phyloP scores from a whole-genome alignment of 2,329 filamentous ascomycete species.

The Trichoderma cornu-damae region DNA sequence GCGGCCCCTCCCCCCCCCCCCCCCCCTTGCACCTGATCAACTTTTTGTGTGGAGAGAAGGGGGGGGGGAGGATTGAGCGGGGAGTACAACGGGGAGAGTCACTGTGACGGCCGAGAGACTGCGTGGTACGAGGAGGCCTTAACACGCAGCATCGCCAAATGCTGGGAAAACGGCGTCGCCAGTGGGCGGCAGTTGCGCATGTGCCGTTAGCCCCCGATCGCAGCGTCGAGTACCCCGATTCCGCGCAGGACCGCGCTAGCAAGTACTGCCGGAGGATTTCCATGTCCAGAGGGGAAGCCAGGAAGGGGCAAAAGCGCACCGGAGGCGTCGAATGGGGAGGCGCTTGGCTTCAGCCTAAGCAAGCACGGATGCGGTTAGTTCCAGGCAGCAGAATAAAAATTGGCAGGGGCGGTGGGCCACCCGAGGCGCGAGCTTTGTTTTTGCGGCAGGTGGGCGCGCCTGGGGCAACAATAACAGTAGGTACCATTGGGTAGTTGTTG shows the following conservation, averaged over 20 bases:
- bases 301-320: conserved; percentile 10
- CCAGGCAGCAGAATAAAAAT: conserved; percentile 20
- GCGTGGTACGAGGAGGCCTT: neutral
- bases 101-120: neutral
- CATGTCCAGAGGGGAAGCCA: neutral
- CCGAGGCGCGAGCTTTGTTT: conserved; percentile 6
- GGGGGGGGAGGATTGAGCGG: neutral
- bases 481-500: neutral
- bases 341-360: conserved; percentile 8
- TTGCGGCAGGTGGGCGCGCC: neutral
- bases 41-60: neutral
- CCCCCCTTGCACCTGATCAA: conserved; percentile 5
- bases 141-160: conserved; percentile 2
- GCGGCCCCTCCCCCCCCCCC: no score
- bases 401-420: neutral
- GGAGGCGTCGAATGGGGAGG: conserved; percentile 18
- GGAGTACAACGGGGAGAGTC: neutral
- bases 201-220: conserved; percentile 9
- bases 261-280: conserved; percentile 10
- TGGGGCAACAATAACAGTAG: neutral
- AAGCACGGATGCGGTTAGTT: conserved; percentile 9
- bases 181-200: conserved; percentile 6
- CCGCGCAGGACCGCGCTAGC: neutral
- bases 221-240: neutral
- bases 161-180: neutral